A percentile compares a stretch with the other conserved stretches of the same genome.
These are phyloP conservation scores for Arthrinium phaeospermum DNA, from an alignment of 2,329 filamentous ascomycete genomes.

Conservation along the genomic window DNA sequence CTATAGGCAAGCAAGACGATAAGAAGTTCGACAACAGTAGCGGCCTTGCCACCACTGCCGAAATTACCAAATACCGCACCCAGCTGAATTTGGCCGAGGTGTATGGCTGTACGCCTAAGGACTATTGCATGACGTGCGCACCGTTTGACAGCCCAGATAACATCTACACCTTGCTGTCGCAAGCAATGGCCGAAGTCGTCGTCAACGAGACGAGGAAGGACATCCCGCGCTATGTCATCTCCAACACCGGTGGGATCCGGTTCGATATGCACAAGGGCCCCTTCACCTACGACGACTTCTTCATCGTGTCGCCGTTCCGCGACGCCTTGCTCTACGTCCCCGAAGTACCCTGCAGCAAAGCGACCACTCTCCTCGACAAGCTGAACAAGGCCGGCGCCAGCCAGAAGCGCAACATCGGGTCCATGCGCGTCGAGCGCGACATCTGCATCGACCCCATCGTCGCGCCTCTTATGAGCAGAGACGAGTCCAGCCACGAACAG, in stretches of 20 bases:
- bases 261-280: conserved; percentile 95
- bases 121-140: conserved; percentile 81
- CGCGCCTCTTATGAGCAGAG: conserved; percentile 25
- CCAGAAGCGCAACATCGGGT: conserved; percentile 42
- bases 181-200: conserved; percentile 72
- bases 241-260: conserved; percentile 89
- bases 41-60: conserved; percentile 72
- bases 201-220: conserved; percentile 62
- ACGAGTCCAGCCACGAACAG: conserved; percentile 35
- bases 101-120: conserved; percentile 82
- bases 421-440: conserved; percentile 46
- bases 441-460: conserved; percentile 54
- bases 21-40: conserved; percentile 77
- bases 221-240: conserved; percentile 72
- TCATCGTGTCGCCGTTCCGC: conserved; percentile 85
- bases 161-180: conserved; percentile 78
- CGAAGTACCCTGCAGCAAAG: conserved; percentile 79
- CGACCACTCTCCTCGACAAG: conserved; percentile 65
- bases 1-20: conserved; percentile 55
- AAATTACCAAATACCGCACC: conserved; percentile 73
- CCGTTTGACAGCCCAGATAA: conserved; percentile 76
- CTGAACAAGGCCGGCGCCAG: conserved; percentile 61
- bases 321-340: conserved; percentile 78
- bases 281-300: conserved; percentile 88
- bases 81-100: conserved; percentile 73